A percentile compares a stretch with the other conserved stretches of the same genome.
Evolutionary conservation across 768 basidiomycete genomes (phyloP).

Genomic region (Albatrellus ellisii): DNA sequence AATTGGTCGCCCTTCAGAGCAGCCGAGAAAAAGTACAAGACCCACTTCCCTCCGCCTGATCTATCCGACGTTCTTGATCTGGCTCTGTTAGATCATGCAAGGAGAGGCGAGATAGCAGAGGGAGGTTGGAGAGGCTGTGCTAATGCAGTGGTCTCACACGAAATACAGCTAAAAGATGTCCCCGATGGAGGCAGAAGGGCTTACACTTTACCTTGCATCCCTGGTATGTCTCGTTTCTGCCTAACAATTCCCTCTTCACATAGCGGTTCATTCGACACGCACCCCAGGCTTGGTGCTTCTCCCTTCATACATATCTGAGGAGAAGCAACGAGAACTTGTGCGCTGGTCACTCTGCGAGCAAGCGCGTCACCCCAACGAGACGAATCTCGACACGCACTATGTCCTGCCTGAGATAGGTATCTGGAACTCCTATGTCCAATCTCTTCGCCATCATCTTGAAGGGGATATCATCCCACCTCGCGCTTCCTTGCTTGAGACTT

Average conservation of each 20-base stretch:
- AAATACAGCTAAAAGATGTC: constrained; percentile 19
- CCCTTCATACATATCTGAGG: constrained; percentile 52
- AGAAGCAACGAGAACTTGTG: constrained; percentile 56
- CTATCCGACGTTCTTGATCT: constrained; percentile 59
- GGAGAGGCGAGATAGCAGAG: constrained; percentile 28
- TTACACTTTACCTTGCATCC: constrained; percentile 38
- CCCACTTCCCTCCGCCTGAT: constrained; percentile 67
- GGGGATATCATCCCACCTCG: constrained; percentile 29
- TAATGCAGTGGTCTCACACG: constrained; percentile 22
- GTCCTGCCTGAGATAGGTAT: constrained; percentile 58
- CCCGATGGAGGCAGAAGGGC: constrained; percentile 18
- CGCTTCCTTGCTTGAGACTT: constrained; percentile 15
- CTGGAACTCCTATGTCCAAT: constrained; percentile 50
- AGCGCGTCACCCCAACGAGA: constrained; percentile 70
- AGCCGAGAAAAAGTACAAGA: constrained; percentile 72
- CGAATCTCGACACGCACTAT: constrained; percentile 85
- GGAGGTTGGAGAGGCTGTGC: constrained; percentile 36
- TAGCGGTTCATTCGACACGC: constrained; percentile 1
- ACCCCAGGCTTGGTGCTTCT: constrained; percentile 70
- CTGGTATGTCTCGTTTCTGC: constrained; percentile 37
- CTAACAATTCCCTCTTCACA: constrained; percentile 1
- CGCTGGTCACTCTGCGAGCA: constrained; percentile 65
- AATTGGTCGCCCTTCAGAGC: constrained; percentile 67
- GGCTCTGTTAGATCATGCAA: constrained; percentile 28
- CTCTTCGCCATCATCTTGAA: constrained; percentile 16